Evolutionary conservation across 768 basidiomycete species (phyloP).

Genomic region (Pleurotus eryngii): DNA sequence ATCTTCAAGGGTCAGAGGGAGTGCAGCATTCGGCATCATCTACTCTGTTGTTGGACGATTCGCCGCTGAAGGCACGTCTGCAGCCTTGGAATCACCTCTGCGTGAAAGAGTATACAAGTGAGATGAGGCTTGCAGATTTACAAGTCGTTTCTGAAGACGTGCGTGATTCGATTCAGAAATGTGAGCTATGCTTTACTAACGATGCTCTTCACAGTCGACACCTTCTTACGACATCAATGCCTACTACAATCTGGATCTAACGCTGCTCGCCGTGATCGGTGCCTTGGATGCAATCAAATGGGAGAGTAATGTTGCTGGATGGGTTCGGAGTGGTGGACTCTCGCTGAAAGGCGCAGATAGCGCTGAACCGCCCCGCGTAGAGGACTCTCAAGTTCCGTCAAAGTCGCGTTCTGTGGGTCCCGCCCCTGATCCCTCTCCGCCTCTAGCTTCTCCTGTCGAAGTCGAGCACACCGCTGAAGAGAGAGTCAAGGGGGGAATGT

Average conservation of each 20-base stretch:
- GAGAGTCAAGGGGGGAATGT: conserved; percentile 25
- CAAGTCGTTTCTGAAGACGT: conserved; percentile 6
- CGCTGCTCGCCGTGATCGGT: conserved; percentile 64
- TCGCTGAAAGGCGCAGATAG: background rate
- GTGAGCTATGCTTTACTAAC: too few relatives aligned
- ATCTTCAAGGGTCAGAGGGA: background rate
- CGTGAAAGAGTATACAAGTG: conserved; percentile 60
- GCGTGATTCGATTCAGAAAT: too few relatives aligned
- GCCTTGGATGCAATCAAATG: conserved; percentile 55
- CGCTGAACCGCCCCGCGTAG: background rate
- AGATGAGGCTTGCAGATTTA: conserved; percentile 34
- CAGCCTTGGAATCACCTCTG: conserved; percentile 85
- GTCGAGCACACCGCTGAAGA: background rate
- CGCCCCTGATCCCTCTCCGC: background rate
- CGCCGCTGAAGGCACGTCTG: conserved; percentile 51
- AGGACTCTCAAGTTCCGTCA: background rate
- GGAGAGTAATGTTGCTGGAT: conserved; percentile 64
- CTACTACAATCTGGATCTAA: conserved; percentile 40
- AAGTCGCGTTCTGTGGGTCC: background rate
- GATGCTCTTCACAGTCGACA: background rate
- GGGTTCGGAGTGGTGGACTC: conserved; percentile 56
- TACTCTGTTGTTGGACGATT: conserved; percentile 52
- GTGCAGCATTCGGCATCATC: conserved; percentile 38
- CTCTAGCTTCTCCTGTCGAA: background rate
- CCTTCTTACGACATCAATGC: background rate